Evolutionary conservation across 148 eudicot species (phyloP), one percentile per base, ranked within the genome.

Genomic region (Diospyros kaki): DNA sequence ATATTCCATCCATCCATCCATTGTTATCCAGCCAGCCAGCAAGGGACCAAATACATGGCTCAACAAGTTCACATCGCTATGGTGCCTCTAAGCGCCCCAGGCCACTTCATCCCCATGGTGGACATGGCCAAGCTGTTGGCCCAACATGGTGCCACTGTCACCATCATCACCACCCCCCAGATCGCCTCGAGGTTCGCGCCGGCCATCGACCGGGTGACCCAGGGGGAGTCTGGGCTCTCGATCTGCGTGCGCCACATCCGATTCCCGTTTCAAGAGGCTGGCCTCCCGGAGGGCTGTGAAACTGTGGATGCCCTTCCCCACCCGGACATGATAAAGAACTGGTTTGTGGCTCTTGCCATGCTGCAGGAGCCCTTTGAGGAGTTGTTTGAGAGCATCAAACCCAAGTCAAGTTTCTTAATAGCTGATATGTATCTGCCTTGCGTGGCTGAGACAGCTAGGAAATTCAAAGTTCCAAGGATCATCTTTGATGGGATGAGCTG

Each of bases 21-120:
- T 28, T 28, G 28, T 28, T 28, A 28, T 28, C 28, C 28, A 28
- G 28, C 28, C 28, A 28, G 28, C 28, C 28, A 28, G 28, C 28
- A 0, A 28, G 28, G 28, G 0, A 28, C 28, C 28, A 28, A 28
- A 28, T 28, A 28, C 28, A 28, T 28, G 28, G 28, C 28, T 28
- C 28, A 28, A 28, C 28, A 28, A 28, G 28, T 28, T 28, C 28
- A 28, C 28, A 28, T 28, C 28, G 28, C 28, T 28, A 28, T 28
- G 28, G 28, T 28, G 28, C 28, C 28, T 28, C 28, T 28, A 28
- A 28, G 28, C 28, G 28, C 52, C 13, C 88, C 80, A 48, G 90
- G 90, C 75, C 88, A 87, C 28, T 69, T 81, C 50, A 85, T 87
- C 43, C 90, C 90, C 13, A 87, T 87, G 86, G 61, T 85, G 17